Evolutionary conservation across 306 rosid species (phyloP).

Genomic region (Prunus kanzakura): DNA sequence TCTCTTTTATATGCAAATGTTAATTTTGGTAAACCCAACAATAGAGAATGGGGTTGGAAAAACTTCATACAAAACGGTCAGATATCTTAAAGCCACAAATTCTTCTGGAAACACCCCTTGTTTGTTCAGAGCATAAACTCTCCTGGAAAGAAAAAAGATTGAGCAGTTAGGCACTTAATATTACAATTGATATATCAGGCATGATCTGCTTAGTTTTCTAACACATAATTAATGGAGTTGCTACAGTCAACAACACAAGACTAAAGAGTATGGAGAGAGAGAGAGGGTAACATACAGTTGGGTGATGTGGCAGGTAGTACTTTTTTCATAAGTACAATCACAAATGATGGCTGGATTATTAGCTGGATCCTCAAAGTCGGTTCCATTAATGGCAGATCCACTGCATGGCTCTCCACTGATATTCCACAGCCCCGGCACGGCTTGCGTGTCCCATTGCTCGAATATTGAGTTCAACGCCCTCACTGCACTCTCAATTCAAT

Average conservation of each 20-base stretch:
- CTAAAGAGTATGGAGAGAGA: background rate
- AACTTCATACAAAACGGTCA: slow-evolving; percentile 17
- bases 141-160: slow-evolving; percentile 11
- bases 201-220: no score
- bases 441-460: slow-evolving; percentile 16
- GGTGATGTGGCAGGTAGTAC: slow-evolving; percentile 24
- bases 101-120: slow-evolving; percentile 12
- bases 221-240: no score
- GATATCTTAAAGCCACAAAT: slow-evolving; percentile 9
- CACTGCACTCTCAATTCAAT: slow-evolving; percentile 7
- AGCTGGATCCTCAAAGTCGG: rapidly evolving
- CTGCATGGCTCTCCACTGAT: slow-evolving; percentile 30
- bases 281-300: slow-evolving; percentile 12
- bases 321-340: background rate
- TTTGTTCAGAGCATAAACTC: slow-evolving; percentile 5
- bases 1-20: background rate
- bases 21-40: background rate
- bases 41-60: background rate
- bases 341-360: slow-evolving; percentile 21
- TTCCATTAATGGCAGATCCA: slow-evolving; percentile 14
- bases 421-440: slow-evolving; percentile 6
- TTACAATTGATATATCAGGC: no score
- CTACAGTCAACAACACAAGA: background rate
- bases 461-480: slow-evolving; percentile 29
- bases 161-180: background rate